Percentiles rank a stretch among this genome's conserved stretches.
Conservation (phyloP, 345 rosid genomes). For the Corchorus olitorius region DNA sequence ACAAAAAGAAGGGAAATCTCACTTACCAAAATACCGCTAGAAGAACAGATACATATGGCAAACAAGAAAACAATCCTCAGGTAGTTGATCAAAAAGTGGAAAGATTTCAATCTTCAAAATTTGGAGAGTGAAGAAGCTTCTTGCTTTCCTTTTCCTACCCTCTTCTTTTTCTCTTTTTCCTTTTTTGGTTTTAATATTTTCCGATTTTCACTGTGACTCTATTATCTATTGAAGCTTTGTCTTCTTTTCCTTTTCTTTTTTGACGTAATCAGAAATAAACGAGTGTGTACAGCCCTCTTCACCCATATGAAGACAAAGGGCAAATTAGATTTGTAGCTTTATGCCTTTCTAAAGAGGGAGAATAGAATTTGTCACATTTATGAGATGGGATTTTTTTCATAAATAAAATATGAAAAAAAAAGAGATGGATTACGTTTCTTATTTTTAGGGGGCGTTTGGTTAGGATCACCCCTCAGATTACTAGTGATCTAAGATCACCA, state of each 20-base stretch:
- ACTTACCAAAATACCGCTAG: constrained; percentile 1
- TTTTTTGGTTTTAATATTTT: neutral
- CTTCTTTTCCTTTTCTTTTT: neutral
- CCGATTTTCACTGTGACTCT: neutral
- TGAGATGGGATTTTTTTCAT: too few species aligned
- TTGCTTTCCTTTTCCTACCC: neutral
- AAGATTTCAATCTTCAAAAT: neutral
- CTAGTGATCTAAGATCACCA: too few species aligned
- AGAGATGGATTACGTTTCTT: too few species aligned
- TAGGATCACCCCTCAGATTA: too few species aligned
- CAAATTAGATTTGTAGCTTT: neutral
- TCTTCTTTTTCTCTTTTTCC: neutral
- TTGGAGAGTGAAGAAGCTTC: neutral
- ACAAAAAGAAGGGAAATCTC: neutral
- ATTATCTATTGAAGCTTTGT: neutral
- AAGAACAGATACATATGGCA: neutral
- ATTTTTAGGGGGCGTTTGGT: too few species aligned
- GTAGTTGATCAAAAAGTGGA: constrained; percentile 2
- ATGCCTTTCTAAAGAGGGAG: neutral
- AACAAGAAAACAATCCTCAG: neutral
- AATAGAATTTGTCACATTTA: too few species aligned
- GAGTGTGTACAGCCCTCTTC: neutral
- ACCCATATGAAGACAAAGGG: neutral
- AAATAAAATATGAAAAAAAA: too few species aligned
- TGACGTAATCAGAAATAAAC: neutral